These are phyloP conservation scores for Ailanthus altissimus DNA, from an alignment of 345 rosid species.

Conservation along the genomic window DNA sequence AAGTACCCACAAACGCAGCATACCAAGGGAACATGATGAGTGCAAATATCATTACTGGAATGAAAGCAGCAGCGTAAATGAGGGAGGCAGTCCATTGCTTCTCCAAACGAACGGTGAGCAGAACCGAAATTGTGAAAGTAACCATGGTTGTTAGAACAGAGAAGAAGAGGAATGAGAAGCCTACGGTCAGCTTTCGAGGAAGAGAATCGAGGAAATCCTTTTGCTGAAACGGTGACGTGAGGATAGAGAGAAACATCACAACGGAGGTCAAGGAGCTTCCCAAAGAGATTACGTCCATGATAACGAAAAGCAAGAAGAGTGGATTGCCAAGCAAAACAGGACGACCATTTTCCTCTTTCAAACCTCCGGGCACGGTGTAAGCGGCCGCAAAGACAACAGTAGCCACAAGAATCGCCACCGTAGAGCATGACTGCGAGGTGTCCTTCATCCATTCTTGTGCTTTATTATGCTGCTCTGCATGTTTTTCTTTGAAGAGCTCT, in stretches of 20 bases:
- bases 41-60: conserved; percentile 25
- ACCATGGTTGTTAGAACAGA: conserved; percentile 27
- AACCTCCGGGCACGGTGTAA: not conserved
- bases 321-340: conserved; percentile 19
- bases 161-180: conserved; percentile 34
- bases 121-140: conserved; percentile 27
- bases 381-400: not conserved
- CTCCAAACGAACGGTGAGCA: conserved; percentile 24
- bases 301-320: conserved; percentile 27
- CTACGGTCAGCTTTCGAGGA: conserved; percentile 21
- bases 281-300: conserved; percentile 22
- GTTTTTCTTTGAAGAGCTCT: not conserved
- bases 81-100: conserved; percentile 19
- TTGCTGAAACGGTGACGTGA: conserved; percentile 19
- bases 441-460: not conserved
- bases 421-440: not conserved
- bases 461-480: not conserved
- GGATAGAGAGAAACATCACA: conserved; percentile 34
- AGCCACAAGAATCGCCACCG: not conserved
- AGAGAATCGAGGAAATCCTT: conserved; percentile 14
- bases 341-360: not conserved
- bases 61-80: conserved; percentile 21
- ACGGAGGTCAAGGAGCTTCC: conserved; percentile 34
- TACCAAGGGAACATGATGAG: conserved; percentile 26
- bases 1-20: not conserved